Percentiles rank a stretch among this genome's conserved stretches.
Conservation (phyloP, 1,284 basidiomycete species). For the Malassezia arunalokei region DNA sequence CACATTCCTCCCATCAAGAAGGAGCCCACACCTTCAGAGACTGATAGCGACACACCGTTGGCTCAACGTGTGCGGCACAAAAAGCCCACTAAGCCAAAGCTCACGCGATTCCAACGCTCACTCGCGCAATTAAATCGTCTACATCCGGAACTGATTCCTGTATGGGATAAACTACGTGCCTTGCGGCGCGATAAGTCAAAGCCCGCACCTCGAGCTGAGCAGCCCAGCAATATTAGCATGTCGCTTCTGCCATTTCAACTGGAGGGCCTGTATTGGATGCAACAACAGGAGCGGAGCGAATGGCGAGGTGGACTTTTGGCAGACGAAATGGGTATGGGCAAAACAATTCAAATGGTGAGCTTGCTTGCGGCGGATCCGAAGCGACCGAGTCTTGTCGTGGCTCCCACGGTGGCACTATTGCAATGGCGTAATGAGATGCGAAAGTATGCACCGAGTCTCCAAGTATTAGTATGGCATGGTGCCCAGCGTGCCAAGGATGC, state of each 20-base stretch:
- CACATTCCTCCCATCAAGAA: not conserved
- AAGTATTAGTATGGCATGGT: conserved; percentile 84
- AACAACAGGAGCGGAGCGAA: conserved; percentile 71
- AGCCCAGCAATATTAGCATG: conserved; percentile 60
- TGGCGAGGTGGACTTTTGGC: conserved; percentile 92
- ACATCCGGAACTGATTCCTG: conserved; percentile 60
- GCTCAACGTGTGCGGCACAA: not conserved
- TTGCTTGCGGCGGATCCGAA: conserved; percentile 66
- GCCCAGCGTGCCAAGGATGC: conserved; percentile 52
- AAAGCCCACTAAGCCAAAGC: conserved; percentile 1
- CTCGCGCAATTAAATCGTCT: conserved; percentile 20
- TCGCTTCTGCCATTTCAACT: conserved; percentile 61
- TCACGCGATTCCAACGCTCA: conserved; percentile 1
- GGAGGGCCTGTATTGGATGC: conserved; percentile 92
- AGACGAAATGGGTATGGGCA: conserved; percentile 86
- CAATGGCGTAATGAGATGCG: conserved; percentile 96
- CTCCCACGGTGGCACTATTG: conserved; percentile 85
- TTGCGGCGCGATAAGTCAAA: conserved; percentile 53
- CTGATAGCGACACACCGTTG: conserved; percentile 11
- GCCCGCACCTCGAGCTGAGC: conserved; percentile 43
- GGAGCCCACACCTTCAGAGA: not conserved
- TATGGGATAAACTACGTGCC: conserved; percentile 73
- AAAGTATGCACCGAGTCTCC: conserved; percentile 48
- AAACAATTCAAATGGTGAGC: conserved; percentile 93
- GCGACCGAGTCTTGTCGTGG: conserved; percentile 79